Base-by-base conservation (phyloP, 2,329 filamentous ascomycete species). In the Trichophyton rubrum region DNA sequence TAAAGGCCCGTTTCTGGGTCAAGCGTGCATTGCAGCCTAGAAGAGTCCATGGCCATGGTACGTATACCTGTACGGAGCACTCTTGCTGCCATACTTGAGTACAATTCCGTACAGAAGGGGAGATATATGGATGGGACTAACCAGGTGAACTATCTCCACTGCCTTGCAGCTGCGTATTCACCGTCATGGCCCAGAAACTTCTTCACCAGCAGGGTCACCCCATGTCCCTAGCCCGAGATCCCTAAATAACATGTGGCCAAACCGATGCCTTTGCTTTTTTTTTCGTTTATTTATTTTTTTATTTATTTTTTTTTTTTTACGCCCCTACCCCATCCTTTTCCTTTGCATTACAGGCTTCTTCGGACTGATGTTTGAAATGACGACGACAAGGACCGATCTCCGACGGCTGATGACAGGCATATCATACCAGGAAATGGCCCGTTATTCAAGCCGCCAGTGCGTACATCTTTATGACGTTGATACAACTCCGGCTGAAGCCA, bases 161-260 rank as follows among this genome's bases (percentile, higher is more conserved):
- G 47, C 17, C 47, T 30, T 33, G 47, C 27, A n/a, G 20, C 11
- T 27, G 27, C 47, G 1, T 30, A 33, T 20, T 49, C 33, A 11
- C 33, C 45, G 22, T 49, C 45, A n/a, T 49, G 45, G 11, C 22
- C 47, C 47, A 53, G 22, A 27, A n/a, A 13, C 13, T 35, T 33
- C 13, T 17, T 53, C 47, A 53, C 47, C 11, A 5, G 20, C 47
- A 53, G 47, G 47, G 47, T 22, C 47, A 15, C 27, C 22, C 47
- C 47, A 53, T 53, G 47, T 53, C 22, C 27, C 47, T 30, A 33
- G 4, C 22, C 9, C 47, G 6, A 30, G 47, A 53, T 53, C 47
- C 47, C 47, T 53, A 53, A n/a, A 53, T 53, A 33, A 53, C 47
- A 53, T 53, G 47, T 53, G 47, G 47, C 47, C 47, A 30, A 53